Conservation (phyloP, 495 filamentous ascomycete species). For the Penicillium angulare region DNA sequence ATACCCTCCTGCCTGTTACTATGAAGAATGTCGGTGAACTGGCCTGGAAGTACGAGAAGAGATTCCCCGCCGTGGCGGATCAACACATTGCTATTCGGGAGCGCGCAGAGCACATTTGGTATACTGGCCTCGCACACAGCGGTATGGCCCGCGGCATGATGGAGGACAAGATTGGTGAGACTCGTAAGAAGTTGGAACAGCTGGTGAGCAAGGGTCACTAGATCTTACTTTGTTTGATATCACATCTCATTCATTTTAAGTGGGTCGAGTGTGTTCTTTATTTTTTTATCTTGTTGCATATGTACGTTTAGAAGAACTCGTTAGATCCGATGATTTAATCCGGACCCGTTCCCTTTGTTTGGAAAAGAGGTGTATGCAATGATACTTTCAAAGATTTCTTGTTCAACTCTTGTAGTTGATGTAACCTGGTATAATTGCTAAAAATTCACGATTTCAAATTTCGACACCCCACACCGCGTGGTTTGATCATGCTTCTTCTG, state of each 20-base stretch:
- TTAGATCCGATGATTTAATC: constrained; percentile 32
- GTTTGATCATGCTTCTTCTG: constrained; percentile 16
- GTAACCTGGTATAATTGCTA: constrained; percentile 13
- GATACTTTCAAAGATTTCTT: background rate
- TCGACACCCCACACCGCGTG: background rate
- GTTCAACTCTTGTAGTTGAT: constrained; percentile 3
- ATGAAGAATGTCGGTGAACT: constrained; percentile 83
- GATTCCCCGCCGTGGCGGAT: constrained; percentile 73
- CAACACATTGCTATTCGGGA: constrained; percentile 67
- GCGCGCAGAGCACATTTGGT: constrained; percentile 64
- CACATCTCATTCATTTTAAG: background rate
- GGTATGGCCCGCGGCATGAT: constrained; percentile 67
- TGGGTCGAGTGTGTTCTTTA: constrained; percentile 10
- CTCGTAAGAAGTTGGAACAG: constrained; percentile 72
- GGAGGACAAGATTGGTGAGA: constrained; percentile 71
- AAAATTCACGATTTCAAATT: background rate
- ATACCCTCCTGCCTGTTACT: constrained; percentile 70
- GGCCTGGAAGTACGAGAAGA: constrained; percentile 86
- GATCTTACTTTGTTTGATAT: constrained; percentile 18
- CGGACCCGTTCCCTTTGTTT: constrained; percentile 30
- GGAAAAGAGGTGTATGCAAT: constrained; percentile 5
- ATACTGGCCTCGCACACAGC: constrained; percentile 68
- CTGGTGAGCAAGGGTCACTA: constrained; percentile 85
- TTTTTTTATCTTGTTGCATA: constrained; percentile 25
- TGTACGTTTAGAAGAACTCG: constrained; percentile 34